phyloP scores from a whole-genome alignment of 768 basidiomycete species.

The Ramaria sp. region DNA sequence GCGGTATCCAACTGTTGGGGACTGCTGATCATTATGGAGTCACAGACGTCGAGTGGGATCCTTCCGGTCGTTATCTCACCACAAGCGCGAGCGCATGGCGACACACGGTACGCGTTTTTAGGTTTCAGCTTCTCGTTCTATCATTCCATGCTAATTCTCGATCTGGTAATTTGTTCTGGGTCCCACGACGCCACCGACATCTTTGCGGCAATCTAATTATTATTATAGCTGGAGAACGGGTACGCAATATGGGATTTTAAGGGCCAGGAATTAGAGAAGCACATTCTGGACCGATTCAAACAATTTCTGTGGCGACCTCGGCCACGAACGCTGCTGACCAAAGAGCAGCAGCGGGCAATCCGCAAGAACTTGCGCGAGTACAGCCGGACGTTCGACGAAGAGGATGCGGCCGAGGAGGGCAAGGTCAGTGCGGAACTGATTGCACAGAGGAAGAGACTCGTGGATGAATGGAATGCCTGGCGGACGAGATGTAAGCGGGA shows the following conservation, averaged over 20 bases:
- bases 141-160: conserved; percentile 2
- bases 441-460: conserved; percentile 78
- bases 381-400: conserved; percentile 88
- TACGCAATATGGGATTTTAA: conserved; percentile 97
- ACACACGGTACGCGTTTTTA: conserved; percentile 56
- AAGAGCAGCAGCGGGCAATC: conserved; percentile 79
- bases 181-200: conserved; percentile 1
- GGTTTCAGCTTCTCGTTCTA: neutral
- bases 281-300: conserved; percentile 90
- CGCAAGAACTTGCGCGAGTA: conserved; percentile 86
- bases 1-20: conserved; percentile 75
- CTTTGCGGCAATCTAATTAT: neutral
- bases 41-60: conserved; percentile 98
- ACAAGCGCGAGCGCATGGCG: conserved; percentile 94
- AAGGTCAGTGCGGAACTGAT: conserved; percentile 90
- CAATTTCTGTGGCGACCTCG: conserved; percentile 98
- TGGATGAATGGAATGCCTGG: conserved; percentile 99
- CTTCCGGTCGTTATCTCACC: conserved; percentile 85
- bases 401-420: conserved; percentile 92
- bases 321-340: conserved; percentile 76
- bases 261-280: conserved; percentile 88
- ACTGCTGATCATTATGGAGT: conserved; percentile 93
- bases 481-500: conserved; percentile 60
- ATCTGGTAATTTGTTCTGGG: conserved; percentile 5
- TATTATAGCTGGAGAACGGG: conserved; percentile 81